Percentiles rank a stretch among this genome's conserved stretches.
Evolutionary conservation across 192 early-diverging fungal genomes (phyloP).

Genomic region (Coemansia sp.): DNA sequence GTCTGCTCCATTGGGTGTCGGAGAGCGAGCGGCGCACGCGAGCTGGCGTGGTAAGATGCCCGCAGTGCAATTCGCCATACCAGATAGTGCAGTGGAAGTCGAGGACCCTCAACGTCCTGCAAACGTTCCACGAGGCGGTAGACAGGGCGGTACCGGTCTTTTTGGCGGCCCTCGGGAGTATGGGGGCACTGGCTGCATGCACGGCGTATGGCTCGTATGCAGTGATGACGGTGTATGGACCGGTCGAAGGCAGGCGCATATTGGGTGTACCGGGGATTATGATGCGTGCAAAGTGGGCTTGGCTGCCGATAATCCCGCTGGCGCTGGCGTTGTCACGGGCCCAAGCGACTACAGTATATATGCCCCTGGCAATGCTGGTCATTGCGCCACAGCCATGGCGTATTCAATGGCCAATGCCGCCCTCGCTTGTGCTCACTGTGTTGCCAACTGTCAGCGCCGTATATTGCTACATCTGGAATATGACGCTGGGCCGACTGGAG

Average conservation of each 20-base stretch:
- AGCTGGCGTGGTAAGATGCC: conserved; percentile 55
- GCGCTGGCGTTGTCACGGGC: conserved; percentile 62
- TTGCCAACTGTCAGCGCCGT: conserved; percentile 63
- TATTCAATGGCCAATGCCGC: conserved; percentile 59
- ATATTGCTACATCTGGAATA: conserved; percentile 57
- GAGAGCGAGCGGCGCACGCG: conserved; percentile 58
- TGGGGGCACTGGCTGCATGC: conserved; percentile 60
- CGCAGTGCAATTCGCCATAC: conserved; percentile 67
- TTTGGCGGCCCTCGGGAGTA: conserved; percentile 59
- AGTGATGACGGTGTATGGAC: conserved; percentile 65
- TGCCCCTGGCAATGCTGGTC: conserved; percentile 62
- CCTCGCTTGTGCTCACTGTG: conserved; percentile 58
- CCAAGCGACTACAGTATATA: conserved; percentile 55
- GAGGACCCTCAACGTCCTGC: conserved; percentile 51
- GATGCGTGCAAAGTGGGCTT: conserved; percentile 64
- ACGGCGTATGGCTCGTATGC: conserved; percentile 70
- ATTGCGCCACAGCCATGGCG: conserved; percentile 57
- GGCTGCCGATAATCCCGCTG: conserved; percentile 59
- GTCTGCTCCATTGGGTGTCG: conserved; percentile 70
- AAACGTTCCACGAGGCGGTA: conserved; percentile 53
- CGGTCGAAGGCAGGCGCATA: conserved; percentile 57
- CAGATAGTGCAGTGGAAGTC: conserved; percentile 58
- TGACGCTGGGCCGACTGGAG: conserved; percentile 57
- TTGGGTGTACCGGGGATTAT: conserved; percentile 56
- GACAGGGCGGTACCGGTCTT: conserved; percentile 64